phyloP scores from a whole-genome alignment of 352 stramenopile genomes.

The Pythium utonaiense region DNA sequence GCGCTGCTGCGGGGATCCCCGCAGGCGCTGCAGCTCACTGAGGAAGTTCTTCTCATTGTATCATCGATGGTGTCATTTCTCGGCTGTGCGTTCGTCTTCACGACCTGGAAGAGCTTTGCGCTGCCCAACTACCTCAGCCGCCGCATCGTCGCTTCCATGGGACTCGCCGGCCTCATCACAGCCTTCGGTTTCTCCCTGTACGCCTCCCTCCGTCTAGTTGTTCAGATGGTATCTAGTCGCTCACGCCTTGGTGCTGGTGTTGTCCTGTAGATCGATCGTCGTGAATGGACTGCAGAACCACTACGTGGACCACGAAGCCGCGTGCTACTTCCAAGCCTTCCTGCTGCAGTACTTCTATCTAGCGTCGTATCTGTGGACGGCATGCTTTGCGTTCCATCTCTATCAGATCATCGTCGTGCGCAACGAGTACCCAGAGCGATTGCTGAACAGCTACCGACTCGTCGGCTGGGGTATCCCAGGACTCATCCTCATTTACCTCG shows the following conservation, averaged over 20 bases:
- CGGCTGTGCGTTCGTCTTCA: constrained; percentile 68
- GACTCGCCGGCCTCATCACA: constrained; percentile 52
- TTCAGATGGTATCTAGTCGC: too few relatives aligned
- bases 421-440: constrained; percentile 73
- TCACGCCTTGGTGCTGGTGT: background rate
- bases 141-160: constrained; percentile 69
- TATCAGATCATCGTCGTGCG: constrained; percentile 84
- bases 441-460: constrained; percentile 54
- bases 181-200: constrained; percentile 63
- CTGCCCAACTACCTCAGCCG: constrained; percentile 66
- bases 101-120: constrained; percentile 63
- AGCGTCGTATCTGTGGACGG: constrained; percentile 80
- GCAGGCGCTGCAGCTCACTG: constrained; percentile 27
- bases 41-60: constrained; percentile 50
- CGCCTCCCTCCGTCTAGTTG: background rate
- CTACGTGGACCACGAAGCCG: constrained; percentile 39
- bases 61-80: constrained; percentile 56
- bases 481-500: constrained; percentile 44
- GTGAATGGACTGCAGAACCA: constrained; percentile 45
- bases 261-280: constrained; percentile 42
- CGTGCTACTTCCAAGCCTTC: constrained; percentile 69
- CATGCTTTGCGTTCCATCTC: constrained; percentile 83
- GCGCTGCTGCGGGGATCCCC: constrained; percentile 7
- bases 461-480: constrained; percentile 68
- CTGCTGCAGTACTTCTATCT: constrained; percentile 80